These are phyloP conservation scores for Parascedosporium putredinis DNA, from an alignment of 2,329 filamentous ascomycete genomes.

Conservation along the genomic window DNA sequence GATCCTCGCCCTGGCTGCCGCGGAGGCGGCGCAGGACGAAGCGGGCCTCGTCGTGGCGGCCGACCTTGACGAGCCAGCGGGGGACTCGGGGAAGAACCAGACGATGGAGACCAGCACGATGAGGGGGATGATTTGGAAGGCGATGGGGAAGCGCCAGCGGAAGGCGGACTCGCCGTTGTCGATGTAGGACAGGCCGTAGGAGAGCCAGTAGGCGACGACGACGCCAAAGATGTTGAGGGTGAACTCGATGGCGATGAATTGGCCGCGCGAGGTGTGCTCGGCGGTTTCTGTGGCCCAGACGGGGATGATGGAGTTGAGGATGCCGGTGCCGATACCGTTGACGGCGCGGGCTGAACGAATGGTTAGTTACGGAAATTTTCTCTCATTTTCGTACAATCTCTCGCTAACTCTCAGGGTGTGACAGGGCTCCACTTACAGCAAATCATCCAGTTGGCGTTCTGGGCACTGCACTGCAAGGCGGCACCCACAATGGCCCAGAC, in stretches of 20 bases:
- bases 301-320: slow-evolving; percentile 59
- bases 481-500: slow-evolving; percentile 52
- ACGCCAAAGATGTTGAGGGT: slow-evolving; percentile 65
- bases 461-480: slow-evolving; percentile 52
- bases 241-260: slow-evolving; percentile 63
- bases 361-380: too few relatives aligned
- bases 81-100: slow-evolving; percentile 62
- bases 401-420: too few relatives aligned
- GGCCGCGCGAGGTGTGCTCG: slow-evolving; percentile 55
- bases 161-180: slow-evolving; percentile 46
- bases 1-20: slow-evolving; percentile 43
- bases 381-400: too few relatives aligned
- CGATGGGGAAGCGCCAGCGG: slow-evolving; percentile 59
- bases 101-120: slow-evolving; percentile 43
- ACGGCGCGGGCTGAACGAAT: slow-evolving; percentile 37
- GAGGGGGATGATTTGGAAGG: slow-evolving; percentile 58
- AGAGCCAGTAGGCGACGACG: slow-evolving; percentile 26
- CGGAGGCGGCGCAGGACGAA: slow-evolving; percentile 56
- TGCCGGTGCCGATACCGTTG: slow-evolving; percentile 58
- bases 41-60: slow-evolving; percentile 54
- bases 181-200: slow-evolving; percentile 45
- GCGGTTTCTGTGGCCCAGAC: slow-evolving; percentile 64
- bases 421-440: slow-evolving; percentile 34
- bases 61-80: slow-evolving; percentile 55
- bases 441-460: slow-evolving; percentile 61